Base-by-base conservation (phyloP, 768 basidiomycete genomes). In the Lactarius akahatsu region DNA sequence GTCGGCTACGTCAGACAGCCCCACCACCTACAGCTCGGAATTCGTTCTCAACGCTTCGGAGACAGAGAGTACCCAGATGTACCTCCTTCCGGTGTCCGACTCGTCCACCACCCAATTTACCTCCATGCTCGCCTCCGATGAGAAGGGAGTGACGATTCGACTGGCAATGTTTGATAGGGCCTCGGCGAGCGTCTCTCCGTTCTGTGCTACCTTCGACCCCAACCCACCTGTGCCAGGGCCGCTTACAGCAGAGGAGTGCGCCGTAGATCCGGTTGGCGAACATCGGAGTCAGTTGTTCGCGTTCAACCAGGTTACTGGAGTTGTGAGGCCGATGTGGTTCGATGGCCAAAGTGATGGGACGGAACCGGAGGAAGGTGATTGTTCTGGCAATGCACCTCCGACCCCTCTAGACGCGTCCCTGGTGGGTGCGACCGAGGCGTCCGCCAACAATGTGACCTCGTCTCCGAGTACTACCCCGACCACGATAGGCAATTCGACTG, bases 161-260 rank as follows among this genome's bases (percentile, higher is more conserved):
- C 72, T 81, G 34, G 76, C 78, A 4, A 75, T 86, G 62, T 81
- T 80, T 66, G 75, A 82, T 63, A 74, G 79, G 28, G 65, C 59
- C 10, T 71, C 64, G 13, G 82, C 79, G 0, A 60, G 71, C 28
- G 76, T 78, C 70, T 74, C 77, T 63, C 73, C 76, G 28, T 85
- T 79, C 71, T 91, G 89, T 66, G 85, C 83, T 6, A 90, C 87
- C 5, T 90, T 83, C 72, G 79, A 89, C 68, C 79, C 85, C 3
- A 76, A 79, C 34, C 86, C 87, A 2, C 63, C 77, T 5, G 70
- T 74, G 2, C 78, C 83, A 2, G 78, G 80, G n/a, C 81, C 83
- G 4, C 77, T 91, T 72, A 81, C 79, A 6, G 79, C 84, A 73
- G 74, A 80, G 58, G 72, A 71, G 10, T 91, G 87, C 70, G 67